Conservation (phyloP, 257 asterid species). For the Asclepias syriaca region DNA sequence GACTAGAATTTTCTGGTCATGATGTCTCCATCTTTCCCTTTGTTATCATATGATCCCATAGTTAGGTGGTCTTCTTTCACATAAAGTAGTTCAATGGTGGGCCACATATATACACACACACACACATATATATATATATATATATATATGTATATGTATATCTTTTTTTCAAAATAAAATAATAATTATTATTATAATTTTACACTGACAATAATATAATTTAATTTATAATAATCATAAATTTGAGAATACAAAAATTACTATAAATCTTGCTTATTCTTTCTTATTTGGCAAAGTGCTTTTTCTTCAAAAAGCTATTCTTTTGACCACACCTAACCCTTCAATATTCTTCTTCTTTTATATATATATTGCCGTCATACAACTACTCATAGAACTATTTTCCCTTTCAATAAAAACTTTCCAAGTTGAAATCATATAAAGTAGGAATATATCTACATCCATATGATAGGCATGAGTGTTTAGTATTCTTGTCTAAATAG, state of each 20-base stretch:
- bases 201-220: too few species aligned
- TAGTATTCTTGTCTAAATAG: neutral
- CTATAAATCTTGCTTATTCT: too few species aligned
- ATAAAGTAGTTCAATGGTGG: slow-evolving; percentile 8
- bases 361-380: slow-evolving; percentile 28
- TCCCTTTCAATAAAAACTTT: neutral
- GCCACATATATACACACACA: neutral
- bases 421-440: neutral
- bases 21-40: slow-evolving; percentile 1
- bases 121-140: too few species aligned
- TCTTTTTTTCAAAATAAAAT: neutral
- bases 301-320: slow-evolving; percentile 14
- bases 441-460: neutral
- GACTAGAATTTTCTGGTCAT: slow-evolving; percentile 13
- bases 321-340: slow-evolving; percentile 18
- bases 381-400: slow-evolving; percentile 30
- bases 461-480: neutral
- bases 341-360: too few species aligned
- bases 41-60: neutral
- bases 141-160: too few species aligned
- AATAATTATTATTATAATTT: too few species aligned
- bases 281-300: neutral
- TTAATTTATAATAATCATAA: too few species aligned
- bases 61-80: slow-evolving; percentile 16
- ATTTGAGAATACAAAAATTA: too few species aligned